These are phyloP conservation scores for Pezicula neosporulosa DNA, from an alignment of 2,329 filamentous ascomycete species.

Conservation along the genomic window DNA sequence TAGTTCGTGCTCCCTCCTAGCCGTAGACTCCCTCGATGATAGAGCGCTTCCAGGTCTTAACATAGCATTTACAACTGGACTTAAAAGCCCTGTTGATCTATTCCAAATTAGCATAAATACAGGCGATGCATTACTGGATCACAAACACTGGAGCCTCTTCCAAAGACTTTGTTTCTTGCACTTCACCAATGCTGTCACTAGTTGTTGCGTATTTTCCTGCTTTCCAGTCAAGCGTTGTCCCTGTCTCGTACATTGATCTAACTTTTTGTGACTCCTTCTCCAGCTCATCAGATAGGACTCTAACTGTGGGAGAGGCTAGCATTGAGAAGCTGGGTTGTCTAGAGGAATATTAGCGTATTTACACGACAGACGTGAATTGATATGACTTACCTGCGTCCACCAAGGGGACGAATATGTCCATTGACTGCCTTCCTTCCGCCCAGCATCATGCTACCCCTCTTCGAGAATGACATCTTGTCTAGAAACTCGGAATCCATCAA, in stretches of 20 bases:
- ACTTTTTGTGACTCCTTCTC: slow-evolving; percentile 31
- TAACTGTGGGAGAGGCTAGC: slow-evolving; percentile 19
- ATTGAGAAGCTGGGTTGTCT: slow-evolving; percentile 27
- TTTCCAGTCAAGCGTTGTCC: slow-evolving; percentile 19
- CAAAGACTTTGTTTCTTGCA: slow-evolving; percentile 3
- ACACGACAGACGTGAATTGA: neutral
- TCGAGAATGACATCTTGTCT: slow-evolving; percentile 55
- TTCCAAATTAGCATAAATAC: slow-evolving; percentile 12
- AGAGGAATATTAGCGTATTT: slow-evolving; percentile 10
- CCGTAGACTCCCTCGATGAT: slow-evolving; percentile 21
- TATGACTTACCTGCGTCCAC: slow-evolving; percentile 19
- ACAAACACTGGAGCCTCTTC: slow-evolving; percentile 3
- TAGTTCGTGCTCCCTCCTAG: slow-evolving; percentile 37
- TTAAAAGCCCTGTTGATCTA: slow-evolving; percentile 16
- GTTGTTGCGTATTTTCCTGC: slow-evolving; percentile 14
- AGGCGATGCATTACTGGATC: neutral
- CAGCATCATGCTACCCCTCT: slow-evolving; percentile 61
- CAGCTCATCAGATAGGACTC: slow-evolving; percentile 23
- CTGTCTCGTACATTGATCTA: slow-evolving; percentile 30
- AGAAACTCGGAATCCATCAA: slow-evolving; percentile 57
- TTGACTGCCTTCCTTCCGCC: slow-evolving; percentile 38
- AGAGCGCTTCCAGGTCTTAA: slow-evolving; percentile 18
- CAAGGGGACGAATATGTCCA: slow-evolving; percentile 17
- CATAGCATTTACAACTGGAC: slow-evolving; percentile 6
- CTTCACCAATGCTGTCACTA: slow-evolving; percentile 2